Evolutionary conservation across 1,139 yeast genomes (phyloP).

Genomic region (Geotrichum fermentans): DNA sequence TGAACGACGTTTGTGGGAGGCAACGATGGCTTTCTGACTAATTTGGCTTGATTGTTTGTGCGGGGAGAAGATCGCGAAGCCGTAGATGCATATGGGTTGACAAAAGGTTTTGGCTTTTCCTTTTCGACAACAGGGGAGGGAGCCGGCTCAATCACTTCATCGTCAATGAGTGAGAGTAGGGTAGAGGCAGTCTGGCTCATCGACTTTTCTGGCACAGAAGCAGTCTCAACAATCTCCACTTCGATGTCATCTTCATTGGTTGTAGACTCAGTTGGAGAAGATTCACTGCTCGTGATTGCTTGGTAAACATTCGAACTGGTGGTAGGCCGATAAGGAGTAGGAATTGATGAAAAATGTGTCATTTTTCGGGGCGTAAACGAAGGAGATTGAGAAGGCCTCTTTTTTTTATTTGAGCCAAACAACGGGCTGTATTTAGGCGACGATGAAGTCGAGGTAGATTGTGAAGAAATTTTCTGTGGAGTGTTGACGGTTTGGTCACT

Average conservation of each 20-base stretch:
- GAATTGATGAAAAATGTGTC: conserved; percentile 9
- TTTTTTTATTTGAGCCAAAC: neutral
- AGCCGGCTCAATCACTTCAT: conserved; percentile 31
- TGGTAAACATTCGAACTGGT: conserved; percentile 4
- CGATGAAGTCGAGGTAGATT: neutral
- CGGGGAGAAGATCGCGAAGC: conserved; percentile 25
- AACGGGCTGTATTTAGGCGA: conserved; percentile 8
- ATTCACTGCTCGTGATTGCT: conserved; percentile 1
- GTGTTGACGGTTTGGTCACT: neutral
- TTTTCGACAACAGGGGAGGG: conserved; percentile 20
- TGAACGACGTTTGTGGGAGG: conserved; percentile 5
- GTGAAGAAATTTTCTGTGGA: neutral
- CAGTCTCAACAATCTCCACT: neutral
- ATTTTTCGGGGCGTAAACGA: conserved; percentile 9
- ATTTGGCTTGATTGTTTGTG: conserved; percentile 9
- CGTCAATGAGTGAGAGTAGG: conserved; percentile 56
- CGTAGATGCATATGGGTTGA: conserved; percentile 51
- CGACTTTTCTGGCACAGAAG: conserved; percentile 27
- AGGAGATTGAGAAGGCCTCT: conserved; percentile 6
- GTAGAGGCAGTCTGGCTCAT: conserved; percentile 65
- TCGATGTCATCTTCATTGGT: neutral
- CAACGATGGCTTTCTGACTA: conserved; percentile 13
- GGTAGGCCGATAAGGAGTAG: conserved; percentile 12
- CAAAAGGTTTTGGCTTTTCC: conserved; percentile 37
- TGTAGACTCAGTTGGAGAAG: neutral